Evolutionary conservation across 345 rosid genomes (phyloP), one percentile per base, ranked within the genome.

Genomic region (Syzygium oleosum): DNA sequence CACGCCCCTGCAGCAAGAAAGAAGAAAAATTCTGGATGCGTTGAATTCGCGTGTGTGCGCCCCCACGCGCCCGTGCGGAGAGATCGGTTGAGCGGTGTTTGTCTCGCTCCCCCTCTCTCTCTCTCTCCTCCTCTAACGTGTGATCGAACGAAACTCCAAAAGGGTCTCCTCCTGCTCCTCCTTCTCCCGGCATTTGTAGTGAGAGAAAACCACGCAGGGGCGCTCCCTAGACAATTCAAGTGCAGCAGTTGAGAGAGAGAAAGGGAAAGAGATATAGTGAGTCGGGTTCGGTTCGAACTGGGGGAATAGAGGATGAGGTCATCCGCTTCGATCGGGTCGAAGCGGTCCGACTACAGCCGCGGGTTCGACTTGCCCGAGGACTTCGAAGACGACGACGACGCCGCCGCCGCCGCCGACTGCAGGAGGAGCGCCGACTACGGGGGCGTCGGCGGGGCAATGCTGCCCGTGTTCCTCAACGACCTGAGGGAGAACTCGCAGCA

Each of bases 381-480:
- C 34, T 52, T 14, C 7, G 90, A 88, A 6, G 92, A 91, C 19
- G 51, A 90, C 9, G 51, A 41, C 29, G 15, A 46, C 14, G n/a
- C 13, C 21, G 43, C 41, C 27, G 46, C 27, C 9, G 58, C 23
- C 16, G 29, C 17, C 9, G 6, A 15, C 29, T 34, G 55, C 5
- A 61, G 87, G 55, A 43, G 85, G 23, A 14, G 34, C 58, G 84
- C 54, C 87, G 93, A 92, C 86, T 88, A 87, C 86, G 90, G 91
- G 16, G 91, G 91, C 13, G 46, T 91, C 89, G 96, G 95, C 27
- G 97, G 97, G 86, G 94, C 95, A 96, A 97, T 96, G 98, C 91
- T 97, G 93, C 98, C 96, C 61, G 85, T 90, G 55, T 96, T 96
- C 87, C 96, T 97, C 86, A 93, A 92, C 85, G 97, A 91, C 85